Evolutionary conservation across 2,329 filamentous ascomycete species (phyloP).

Genomic region (Ophiosphaerella herpotricha): DNA sequence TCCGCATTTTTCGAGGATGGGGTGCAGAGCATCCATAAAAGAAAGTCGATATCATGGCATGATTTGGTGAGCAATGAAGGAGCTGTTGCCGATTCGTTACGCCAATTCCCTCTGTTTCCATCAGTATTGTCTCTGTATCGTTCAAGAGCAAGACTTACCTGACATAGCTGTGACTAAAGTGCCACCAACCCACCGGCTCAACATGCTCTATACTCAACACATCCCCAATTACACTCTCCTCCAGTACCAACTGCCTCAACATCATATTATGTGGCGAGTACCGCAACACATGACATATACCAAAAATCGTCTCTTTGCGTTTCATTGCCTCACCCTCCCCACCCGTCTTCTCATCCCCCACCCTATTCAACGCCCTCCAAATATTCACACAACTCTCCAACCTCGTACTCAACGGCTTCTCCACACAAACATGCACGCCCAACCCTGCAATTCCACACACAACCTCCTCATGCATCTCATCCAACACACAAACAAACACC

Average conservation of each 20-base stretch:
- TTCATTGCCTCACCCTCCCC: slow-evolving; percentile 24
- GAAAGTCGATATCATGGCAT: slow-evolving; percentile 92
- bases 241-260: slow-evolving; percentile 75
- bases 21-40: slow-evolving; percentile 88
- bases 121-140: slow-evolving; percentile 1
- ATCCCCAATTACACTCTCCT: slow-evolving; percentile 79
- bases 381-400: slow-evolving; percentile 79
- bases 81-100: slow-evolving; percentile 74
- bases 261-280: slow-evolving; percentile 93
- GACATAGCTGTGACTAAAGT: slow-evolving; percentile 69
- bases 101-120: slow-evolving; percentile 77
- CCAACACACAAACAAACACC: slow-evolving; percentile 75
- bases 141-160: slow-evolving; percentile 49
- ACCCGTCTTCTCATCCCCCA: slow-evolving; percentile 6
- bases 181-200: slow-evolving; percentile 95
- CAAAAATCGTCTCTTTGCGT: slow-evolving; percentile 64
- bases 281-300: slow-evolving; percentile 89
- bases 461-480: slow-evolving; percentile 86
- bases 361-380: slow-evolving; percentile 59
- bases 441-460: slow-evolving; percentile 71
- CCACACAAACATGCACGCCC: slow-evolving; percentile 84
- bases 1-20: slow-evolving; percentile 55
- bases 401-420: slow-evolving; percentile 88
- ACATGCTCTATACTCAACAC: slow-evolving; percentile 86
- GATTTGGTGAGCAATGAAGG: slow-evolving; percentile 91